Conservation (phyloP, 805 yeast species). For the Yarrowia osloensis region DNA sequence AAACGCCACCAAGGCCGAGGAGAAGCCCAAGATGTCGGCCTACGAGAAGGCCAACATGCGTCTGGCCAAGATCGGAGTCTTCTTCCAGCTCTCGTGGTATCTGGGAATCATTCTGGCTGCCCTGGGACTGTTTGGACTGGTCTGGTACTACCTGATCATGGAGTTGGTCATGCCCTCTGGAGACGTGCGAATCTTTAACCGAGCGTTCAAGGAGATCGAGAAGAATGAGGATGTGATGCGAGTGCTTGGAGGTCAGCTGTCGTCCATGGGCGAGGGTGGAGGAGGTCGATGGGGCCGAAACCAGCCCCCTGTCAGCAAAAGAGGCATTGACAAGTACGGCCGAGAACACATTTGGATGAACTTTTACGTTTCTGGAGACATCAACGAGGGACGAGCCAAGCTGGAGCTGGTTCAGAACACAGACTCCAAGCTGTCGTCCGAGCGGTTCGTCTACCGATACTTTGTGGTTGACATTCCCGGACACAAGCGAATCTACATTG, state of each 20-base stretch:
- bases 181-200: conserved; percentile 85
- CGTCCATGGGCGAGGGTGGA: conserved; percentile 77
- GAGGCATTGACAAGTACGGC: conserved; percentile 67
- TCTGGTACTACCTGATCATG: conserved; percentile 72
- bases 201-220: conserved; percentile 77
- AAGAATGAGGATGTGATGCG: conserved; percentile 61
- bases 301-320: conserved; percentile 72
- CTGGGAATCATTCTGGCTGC: conserved; percentile 43
- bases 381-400: conserved; percentile 67
- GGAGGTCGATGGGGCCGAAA: conserved; percentile 83
- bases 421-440: conserved; percentile 7
- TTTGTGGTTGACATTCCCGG: conserved; percentile 78
- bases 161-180: conserved; percentile 88
- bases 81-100: conserved; percentile 42
- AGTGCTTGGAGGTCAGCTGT: conserved; percentile 62
- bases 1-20: conserved; percentile 8
- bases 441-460: conserved; percentile 59
- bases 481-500: conserved; percentile 62
- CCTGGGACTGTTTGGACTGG: conserved; percentile 48
- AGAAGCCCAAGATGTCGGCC: conserved; percentile 18
- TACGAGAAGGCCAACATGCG: conserved; percentile 32
- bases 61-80: conserved; percentile 34
- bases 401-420: conserved; percentile 63
- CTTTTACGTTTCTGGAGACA: conserved; percentile 77
- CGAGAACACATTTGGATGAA: conserved; percentile 80